Base-by-base conservation (phyloP, 2,329 filamentous ascomycete genomes). In the Thelonectria discophora region DNA sequence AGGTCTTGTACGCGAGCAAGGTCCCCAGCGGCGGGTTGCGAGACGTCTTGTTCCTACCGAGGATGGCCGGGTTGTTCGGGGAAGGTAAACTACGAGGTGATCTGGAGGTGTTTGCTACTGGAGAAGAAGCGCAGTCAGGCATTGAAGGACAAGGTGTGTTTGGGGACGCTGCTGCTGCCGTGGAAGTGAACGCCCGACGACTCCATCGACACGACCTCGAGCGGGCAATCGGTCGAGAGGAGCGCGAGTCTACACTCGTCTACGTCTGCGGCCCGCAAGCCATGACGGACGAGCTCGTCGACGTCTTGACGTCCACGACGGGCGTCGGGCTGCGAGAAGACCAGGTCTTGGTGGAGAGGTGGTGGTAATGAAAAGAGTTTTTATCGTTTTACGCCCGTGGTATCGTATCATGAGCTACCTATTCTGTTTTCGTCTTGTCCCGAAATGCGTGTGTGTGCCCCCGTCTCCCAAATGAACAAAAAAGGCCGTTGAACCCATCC, bases 281-380 rank as follows among this genome's bases (percentile, higher is more conserved):
- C 3, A 92, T 92, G 89, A 91, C 88, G 1, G 90, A 92, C 72
- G 81, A 84, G 51, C 82, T 90, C 66, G 86, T 89, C 1, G 75
- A 78, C 18, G 75, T 82, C 18, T 68, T 86, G 9, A 79, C 75
- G 3, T 72, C 75, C 2, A 52, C 66, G 8, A 63, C 63, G 3
- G 63, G 71, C 1, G 68, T 76, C 12, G 80, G 78, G 0, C 78
- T 86, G 69, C 75, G 80, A 10, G 69, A 77, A 27, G 73, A 79
- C 53, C 79, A 80, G 49, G 81, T 90, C 3, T 74, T 88, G 61
- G 84, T 78, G 63, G 87, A 89, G 75, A 88, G 84, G 67, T 90
- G 87, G 87, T 90, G 87, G 87, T 89, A 68, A 34, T 15, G 5
- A 2, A 17, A 5, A 15, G 34, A 55, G 50, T 52, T 18, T 48